phyloP scores from a whole-genome alignment of 805 yeast species.

The Candida hungchunana region DNA sequence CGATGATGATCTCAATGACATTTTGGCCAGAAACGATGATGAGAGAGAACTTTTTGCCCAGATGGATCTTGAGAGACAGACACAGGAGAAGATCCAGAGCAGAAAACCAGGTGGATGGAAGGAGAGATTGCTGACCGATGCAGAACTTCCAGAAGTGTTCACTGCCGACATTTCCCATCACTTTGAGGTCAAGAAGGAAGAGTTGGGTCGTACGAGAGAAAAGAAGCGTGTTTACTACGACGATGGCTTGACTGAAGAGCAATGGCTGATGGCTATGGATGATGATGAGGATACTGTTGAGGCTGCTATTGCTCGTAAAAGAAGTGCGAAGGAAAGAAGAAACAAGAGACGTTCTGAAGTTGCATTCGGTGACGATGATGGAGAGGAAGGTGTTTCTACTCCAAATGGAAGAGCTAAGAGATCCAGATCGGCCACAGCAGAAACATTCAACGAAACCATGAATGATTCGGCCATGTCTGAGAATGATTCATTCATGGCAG shows the following conservation, averaged over 20 bases:
- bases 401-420: conserved; percentile 20
- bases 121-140: conserved; percentile 48
- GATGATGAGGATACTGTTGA: conserved; percentile 51
- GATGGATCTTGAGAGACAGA: conserved; percentile 40
- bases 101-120: conserved; percentile 31
- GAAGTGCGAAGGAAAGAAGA: conserved; percentile 30
- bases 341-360: conserved; percentile 12
- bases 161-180: conserved; percentile 52
- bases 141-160: conserved; percentile 69
- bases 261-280: conserved; percentile 82
- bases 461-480: conserved; percentile 8
- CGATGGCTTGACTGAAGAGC: conserved; percentile 86
- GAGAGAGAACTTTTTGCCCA: conserved; percentile 52
- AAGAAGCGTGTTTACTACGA: conserved; percentile 70
- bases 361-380: conserved; percentile 2
- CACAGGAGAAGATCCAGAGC: conserved; percentile 39
- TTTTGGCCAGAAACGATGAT: conserved; percentile 62
- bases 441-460: conserved; percentile 2
- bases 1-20: conserved; percentile 68
- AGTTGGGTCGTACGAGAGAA: conserved; percentile 69
- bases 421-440: conserved; percentile 20
- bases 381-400: conserved; percentile 4
- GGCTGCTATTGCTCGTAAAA: conserved; percentile 32
- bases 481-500: conserved; percentile 9
- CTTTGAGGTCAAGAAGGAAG: conserved; percentile 44